These are phyloP conservation scores for Gynochthodes officinalis DNA, from an alignment of 257 asterid species.

Conservation along the genomic window DNA sequence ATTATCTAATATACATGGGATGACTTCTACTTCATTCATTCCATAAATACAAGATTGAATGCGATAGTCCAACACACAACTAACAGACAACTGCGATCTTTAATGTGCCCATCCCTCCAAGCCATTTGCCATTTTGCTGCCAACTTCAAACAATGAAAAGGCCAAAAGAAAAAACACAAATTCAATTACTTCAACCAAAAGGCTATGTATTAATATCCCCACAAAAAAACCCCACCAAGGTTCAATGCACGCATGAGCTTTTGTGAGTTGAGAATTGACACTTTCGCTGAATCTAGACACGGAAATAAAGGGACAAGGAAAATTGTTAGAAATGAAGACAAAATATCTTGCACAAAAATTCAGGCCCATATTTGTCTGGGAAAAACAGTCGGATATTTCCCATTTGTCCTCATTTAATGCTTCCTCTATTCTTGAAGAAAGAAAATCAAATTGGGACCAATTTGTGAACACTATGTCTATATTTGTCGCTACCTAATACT, in stretches of 20 bases:
- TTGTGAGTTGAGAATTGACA: constrained; percentile 15
- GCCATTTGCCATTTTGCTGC: constrained; percentile 17
- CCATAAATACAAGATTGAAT: neutral
- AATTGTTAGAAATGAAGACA: constrained; percentile 4
- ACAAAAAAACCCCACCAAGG: neutral
- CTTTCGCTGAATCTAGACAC: constrained; percentile 42
- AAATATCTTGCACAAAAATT: constrained; percentile 22
- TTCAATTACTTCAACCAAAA: constrained; percentile 10
- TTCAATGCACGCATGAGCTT: constrained; percentile 4
- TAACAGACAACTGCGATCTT: constrained; percentile 40
- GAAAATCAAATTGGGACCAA: no score
- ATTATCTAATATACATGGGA: neutral
- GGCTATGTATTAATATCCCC: no score
- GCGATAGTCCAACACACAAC: constrained; percentile 18
- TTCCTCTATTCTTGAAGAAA: neutral
- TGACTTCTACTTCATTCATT: neutral
- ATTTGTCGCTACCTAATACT: constrained; percentile 2
- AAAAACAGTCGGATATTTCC: constrained; percentile 12
- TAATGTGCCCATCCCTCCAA: constrained; percentile 26
- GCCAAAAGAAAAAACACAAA: constrained; percentile 12
- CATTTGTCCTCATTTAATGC: constrained; percentile 52
- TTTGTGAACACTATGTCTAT: neutral
- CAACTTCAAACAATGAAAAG: constrained; percentile 1
- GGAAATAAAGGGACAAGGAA: neutral
- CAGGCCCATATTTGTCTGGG: constrained; percentile 13